Evolutionary conservation across 2,329 filamentous ascomycete species (phyloP).

Genomic region (Colletotrichum sp.): DNA sequence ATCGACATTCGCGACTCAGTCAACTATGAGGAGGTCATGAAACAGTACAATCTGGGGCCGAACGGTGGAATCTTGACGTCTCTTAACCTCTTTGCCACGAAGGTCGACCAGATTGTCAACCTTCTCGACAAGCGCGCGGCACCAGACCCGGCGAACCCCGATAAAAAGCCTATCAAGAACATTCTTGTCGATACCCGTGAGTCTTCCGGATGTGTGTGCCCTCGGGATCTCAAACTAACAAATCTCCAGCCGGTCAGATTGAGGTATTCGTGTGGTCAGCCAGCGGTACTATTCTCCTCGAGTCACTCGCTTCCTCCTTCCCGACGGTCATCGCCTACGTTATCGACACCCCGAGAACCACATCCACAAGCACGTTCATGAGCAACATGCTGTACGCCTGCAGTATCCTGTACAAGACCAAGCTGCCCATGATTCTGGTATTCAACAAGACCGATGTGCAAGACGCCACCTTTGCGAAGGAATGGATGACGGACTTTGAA

Average conservation of each 20-base stretch:
- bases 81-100: constrained; percentile 95
- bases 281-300: constrained; percentile 90
- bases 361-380: constrained; percentile 97
- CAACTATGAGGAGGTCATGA: constrained; percentile 99
- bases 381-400: constrained; percentile 99
- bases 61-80: constrained; percentile 97
- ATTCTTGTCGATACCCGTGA: constrained; percentile 87
- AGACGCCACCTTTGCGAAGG: constrained; percentile 87
- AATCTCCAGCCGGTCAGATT: constrained; percentile 77
- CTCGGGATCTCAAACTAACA: neutral
- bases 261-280: constrained; percentile 99
- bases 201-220: constrained; percentile 3
- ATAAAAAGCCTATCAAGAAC: constrained; percentile 72
- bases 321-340: constrained; percentile 97
- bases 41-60: constrained; percentile 95
- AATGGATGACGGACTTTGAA: constrained; percentile 99
- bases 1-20: constrained; percentile 99
- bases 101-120: constrained; percentile 92
- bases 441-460: constrained; percentile 99
- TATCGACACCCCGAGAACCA: constrained; percentile 93
- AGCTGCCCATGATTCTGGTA: constrained; percentile 96
- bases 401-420: constrained; percentile 98
- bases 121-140: constrained; percentile 88
- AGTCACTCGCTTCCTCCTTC: constrained; percentile 90
- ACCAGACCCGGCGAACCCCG: constrained; percentile 64